Evolutionary conservation across 2,329 filamentous ascomycete genomes (phyloP).

Genomic region (Microdochium nivale): DNA sequence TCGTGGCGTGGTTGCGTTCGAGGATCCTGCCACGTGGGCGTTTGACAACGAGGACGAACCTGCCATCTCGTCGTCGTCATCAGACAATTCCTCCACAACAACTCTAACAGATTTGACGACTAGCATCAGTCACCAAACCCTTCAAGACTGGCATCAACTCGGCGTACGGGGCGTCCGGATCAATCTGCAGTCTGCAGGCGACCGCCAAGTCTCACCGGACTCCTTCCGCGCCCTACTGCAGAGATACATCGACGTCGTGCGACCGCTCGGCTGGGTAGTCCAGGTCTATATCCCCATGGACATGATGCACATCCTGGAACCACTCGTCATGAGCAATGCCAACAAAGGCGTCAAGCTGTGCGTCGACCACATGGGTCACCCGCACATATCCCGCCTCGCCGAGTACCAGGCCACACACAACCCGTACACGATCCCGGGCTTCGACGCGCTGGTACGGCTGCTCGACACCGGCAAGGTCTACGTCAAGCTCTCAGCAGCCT

Average conservation of each 20-base stretch:
- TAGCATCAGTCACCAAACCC: constrained; percentile 22
- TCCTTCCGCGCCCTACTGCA: constrained; percentile 33
- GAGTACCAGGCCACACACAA: constrained; percentile 12
- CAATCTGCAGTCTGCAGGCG: constrained; percentile 46
- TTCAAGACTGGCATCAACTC: constrained; percentile 44
- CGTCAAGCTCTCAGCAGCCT: constrained; percentile 51
- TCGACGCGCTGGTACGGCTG: constrained; percentile 36
- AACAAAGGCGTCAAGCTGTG: constrained; percentile 36
- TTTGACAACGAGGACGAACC: neutral
- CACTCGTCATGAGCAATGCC: constrained; percentile 1
- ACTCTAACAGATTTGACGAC: constrained; percentile 12
- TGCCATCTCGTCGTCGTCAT: neutral
- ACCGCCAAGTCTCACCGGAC: constrained; percentile 23
- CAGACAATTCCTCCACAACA: neutral
- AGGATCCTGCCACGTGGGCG: constrained; percentile 18
- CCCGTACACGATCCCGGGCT: constrained; percentile 39
- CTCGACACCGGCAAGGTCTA: constrained; percentile 38
- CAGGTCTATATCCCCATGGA: constrained; percentile 49
- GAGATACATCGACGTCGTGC: constrained; percentile 39
- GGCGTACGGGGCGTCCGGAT: constrained; percentile 52
- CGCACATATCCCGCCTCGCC: constrained; percentile 22
- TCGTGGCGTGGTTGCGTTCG: constrained; percentile 47
- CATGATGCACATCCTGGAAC: constrained; percentile 37
- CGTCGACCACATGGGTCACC: constrained; percentile 52
- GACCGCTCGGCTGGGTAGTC: constrained; percentile 44